Evolutionary conservation across 1,284 basidiomycete species (phyloP).

Genomic region (Moesziomyces parantarcticus): DNA sequence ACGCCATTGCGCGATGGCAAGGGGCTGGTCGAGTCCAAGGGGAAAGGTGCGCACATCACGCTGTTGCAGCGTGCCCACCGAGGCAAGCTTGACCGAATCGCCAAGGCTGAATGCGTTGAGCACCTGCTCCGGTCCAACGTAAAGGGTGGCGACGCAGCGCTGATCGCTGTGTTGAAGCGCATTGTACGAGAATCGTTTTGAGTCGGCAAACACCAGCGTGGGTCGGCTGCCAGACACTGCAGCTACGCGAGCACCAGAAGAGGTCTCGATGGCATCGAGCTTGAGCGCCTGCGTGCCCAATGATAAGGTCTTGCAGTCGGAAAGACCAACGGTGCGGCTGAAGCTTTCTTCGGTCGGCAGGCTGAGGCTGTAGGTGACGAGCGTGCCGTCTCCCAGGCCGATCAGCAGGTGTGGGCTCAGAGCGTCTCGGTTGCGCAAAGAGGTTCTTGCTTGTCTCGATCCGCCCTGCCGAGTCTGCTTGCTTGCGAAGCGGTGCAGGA

Average conservation of each 20-base stretch:
- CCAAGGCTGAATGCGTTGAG: slow-evolving; percentile 50
- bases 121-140: slow-evolving; percentile 15
- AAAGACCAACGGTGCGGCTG: slow-evolving; percentile 54
- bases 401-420: slow-evolving; percentile 74
- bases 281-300: slow-evolving; percentile 79
- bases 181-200: slow-evolving; percentile 60
- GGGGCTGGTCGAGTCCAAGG: slow-evolving; percentile 66
- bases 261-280: slow-evolving; percentile 69
- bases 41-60: slow-evolving; percentile 65
- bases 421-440: slow-evolving; percentile 24
- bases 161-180: slow-evolving; percentile 59
- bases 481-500: slow-evolving; percentile 76
- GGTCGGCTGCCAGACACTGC: slow-evolving; percentile 63
- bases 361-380: slow-evolving; percentile 74
- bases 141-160: slow-evolving; percentile 41
- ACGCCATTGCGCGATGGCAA: slow-evolving; percentile 59
- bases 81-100: slow-evolving; percentile 50
- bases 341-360: slow-evolving; percentile 39
- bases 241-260: slow-evolving; percentile 48
- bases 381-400: slow-evolving; percentile 82
- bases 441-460: slow-evolving; percentile 1
- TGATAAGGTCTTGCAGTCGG: slow-evolving; percentile 74
- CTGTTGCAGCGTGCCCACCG: slow-evolving; percentile 59
- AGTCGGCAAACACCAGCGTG: slow-evolving; percentile 58
- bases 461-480: slow-evolving; percentile 2